phyloP scores from a whole-genome alignment of 768 basidiomycete species.

The Rhizopogon rudus region DNA sequence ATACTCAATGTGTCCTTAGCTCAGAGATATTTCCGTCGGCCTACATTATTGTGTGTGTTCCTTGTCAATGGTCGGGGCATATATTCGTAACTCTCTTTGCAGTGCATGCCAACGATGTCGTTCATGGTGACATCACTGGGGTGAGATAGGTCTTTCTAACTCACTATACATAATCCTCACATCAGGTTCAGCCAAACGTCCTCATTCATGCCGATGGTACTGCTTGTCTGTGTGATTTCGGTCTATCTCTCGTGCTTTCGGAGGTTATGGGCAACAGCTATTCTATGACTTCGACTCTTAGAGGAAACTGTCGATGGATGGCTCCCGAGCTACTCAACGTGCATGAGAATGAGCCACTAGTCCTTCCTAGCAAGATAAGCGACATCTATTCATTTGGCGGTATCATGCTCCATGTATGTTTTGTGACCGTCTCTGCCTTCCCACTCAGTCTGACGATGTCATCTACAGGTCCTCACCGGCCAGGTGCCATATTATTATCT shows the following conservation, averaged over 20 bases:
- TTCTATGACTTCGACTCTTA: background rate
- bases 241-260: slow-evolving; percentile 35
- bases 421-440: slow-evolving; percentile 11
- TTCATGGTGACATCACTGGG: slow-evolving; percentile 7
- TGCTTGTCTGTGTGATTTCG: slow-evolving; percentile 42
- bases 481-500: slow-evolving; percentile 18
- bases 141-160: background rate
- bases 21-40: background rate
- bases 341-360: background rate
- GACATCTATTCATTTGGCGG: slow-evolving; percentile 44
- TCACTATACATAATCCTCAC: background rate
- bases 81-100: background rate
- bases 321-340: slow-evolving; percentile 31
- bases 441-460: slow-evolving; percentile 9
- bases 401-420: slow-evolving; percentile 19
- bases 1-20: background rate
- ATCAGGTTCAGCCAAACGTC: slow-evolving; percentile 34
- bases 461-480: slow-evolving; percentile 3
- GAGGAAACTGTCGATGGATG: slow-evolving; percentile 39
- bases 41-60: background rate
- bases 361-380: slow-evolving; percentile 9
- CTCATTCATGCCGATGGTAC: slow-evolving; percentile 37
- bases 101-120: background rate
- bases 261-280: slow-evolving; percentile 25
- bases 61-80: background rate